Evolutionary conservation across 305 asterid species (phyloP).

Genomic region (Nicotiana rustica): DNA sequence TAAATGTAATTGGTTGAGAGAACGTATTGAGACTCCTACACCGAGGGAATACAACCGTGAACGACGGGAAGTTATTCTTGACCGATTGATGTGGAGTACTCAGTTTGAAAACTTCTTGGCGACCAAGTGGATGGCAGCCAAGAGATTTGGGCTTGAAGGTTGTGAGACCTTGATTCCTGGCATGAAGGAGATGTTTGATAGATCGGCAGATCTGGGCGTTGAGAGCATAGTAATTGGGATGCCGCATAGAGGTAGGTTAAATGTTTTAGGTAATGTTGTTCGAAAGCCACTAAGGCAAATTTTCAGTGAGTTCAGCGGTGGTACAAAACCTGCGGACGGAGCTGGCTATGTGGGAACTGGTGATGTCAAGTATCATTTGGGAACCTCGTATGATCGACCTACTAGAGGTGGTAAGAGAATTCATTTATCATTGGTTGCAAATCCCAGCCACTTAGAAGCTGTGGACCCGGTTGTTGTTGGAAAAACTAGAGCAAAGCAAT

Average conservation of each 20-base stretch:
- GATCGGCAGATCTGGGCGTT: slow-evolving; percentile 95
- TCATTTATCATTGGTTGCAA: slow-evolving; percentile 95
- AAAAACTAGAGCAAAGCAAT: slow-evolving; percentile 95
- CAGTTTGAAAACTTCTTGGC: slow-evolving; percentile 96
- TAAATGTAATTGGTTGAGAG: slow-evolving; percentile 95
- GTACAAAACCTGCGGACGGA: slow-evolving; percentile 87
- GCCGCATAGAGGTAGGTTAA: slow-evolving; percentile 97
- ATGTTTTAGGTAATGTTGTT: slow-evolving; percentile 95
- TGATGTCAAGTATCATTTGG: slow-evolving; percentile 96
- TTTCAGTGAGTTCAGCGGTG: slow-evolving; percentile 90
- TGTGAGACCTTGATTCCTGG: slow-evolving; percentile 99
- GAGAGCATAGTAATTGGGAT: slow-evolving; percentile 97
- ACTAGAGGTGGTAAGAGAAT: slow-evolving; percentile 96
- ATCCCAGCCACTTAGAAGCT: slow-evolving; percentile 98
- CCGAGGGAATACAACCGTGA: slow-evolving; percentile 69
- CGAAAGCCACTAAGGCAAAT: slow-evolving; percentile 93
- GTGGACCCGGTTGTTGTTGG: slow-evolving; percentile 96
- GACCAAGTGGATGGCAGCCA: slow-evolving; percentile 96
- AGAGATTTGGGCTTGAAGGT: slow-evolving; percentile 98
- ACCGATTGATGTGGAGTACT: slow-evolving; percentile 93
- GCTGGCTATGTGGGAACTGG: slow-evolving; percentile 97
- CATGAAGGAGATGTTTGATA: slow-evolving; percentile 99
- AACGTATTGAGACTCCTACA: slow-evolving; percentile 89
- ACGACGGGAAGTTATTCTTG: slow-evolving; percentile 96
- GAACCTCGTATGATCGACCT: slow-evolving; percentile 96